Evolutionary conservation across 306 rosid genomes (phyloP).

Genomic region (Comarum palustre): DNA sequence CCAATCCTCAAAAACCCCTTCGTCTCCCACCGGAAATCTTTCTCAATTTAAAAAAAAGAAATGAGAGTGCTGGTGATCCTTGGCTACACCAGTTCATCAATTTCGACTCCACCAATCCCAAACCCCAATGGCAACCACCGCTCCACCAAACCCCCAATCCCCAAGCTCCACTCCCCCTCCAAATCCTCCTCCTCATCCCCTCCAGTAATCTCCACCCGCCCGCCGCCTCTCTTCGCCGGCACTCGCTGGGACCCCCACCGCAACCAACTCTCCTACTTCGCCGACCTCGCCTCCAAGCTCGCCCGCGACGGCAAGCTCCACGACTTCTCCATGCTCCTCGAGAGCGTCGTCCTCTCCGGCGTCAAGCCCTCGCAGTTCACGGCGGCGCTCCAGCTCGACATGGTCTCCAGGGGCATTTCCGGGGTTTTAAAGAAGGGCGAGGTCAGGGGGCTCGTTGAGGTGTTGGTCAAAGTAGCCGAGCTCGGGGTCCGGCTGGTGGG

Average conservation of each 20-base stretch:
- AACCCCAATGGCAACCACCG: conserved; percentile 24
- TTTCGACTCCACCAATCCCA: conserved; percentile 39
- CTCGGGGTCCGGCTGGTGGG: conserved; percentile 40
- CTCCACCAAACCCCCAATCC: conserved; percentile 36
- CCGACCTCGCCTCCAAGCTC: conserved; percentile 52
- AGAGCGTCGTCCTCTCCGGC: conserved; percentile 44
- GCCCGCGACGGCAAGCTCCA: conserved; percentile 47
- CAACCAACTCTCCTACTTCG: conserved; percentile 37
- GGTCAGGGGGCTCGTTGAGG: conserved; percentile 36
- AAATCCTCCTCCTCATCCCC: conserved; percentile 30
- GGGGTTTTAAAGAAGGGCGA: conserved; percentile 42
- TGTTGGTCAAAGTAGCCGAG: conserved; percentile 42
- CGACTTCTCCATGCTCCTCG: conserved; percentile 42
- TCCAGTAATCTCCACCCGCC: conserved; percentile 26
- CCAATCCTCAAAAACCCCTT: conserved; percentile 28
- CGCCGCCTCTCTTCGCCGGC: conserved; percentile 32
- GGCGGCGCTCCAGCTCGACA: conserved; percentile 40
- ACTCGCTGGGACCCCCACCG: conserved; percentile 34
- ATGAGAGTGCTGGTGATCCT: conserved; percentile 67
- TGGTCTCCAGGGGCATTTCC: conserved; percentile 45
- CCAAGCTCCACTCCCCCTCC: conserved; percentile 35
- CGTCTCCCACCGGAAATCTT: background rate
- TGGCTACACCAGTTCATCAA: conserved; percentile 48
- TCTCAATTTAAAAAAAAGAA: background rate
- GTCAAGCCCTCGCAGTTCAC: conserved; percentile 36